Conservation (phyloP, 768 basidiomycete species). For the Pholiota molesta region DNA sequence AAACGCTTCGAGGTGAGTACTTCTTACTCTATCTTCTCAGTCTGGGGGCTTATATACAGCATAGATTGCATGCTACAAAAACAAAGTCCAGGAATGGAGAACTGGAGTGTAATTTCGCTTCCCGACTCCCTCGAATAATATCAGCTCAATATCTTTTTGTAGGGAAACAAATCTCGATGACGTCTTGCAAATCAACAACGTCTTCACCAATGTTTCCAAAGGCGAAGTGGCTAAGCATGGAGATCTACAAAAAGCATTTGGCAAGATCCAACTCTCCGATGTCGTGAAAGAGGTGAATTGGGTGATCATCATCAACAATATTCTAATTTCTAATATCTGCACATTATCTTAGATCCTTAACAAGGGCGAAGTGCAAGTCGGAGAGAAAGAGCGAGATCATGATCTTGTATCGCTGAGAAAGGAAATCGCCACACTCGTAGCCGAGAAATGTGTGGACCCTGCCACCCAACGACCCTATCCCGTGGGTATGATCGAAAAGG, state of each 20-base stretch:
- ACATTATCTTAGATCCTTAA: constrained; percentile 70
- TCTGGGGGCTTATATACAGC: constrained; percentile 8
- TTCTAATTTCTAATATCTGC: not conserved
- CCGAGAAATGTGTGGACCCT: constrained; percentile 96
- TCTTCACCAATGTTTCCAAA: constrained; percentile 96
- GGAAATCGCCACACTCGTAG: constrained; percentile 93
- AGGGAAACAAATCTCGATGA: constrained; percentile 95
- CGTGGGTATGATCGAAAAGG: constrained; percentile 96
- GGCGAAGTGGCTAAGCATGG: constrained; percentile 89
- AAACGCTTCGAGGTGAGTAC: constrained; percentile 89
- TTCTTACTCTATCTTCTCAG: not conserved
- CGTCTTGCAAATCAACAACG: constrained; percentile 94
- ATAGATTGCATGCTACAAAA: constrained; percentile 97
- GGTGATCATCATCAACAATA: no score
- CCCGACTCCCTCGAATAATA: not conserved
- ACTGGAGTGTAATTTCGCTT: constrained; percentile 74
- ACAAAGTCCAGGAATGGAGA: constrained; percentile 97
- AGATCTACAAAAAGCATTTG: constrained; percentile 92
- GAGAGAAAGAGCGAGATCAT: constrained; percentile 95
- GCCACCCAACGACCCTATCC: constrained; percentile 87
- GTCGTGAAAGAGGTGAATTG: constrained; percentile 77
- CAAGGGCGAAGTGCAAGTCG: constrained; percentile 96
- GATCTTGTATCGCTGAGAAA: constrained; percentile 78
- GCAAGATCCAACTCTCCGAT: constrained; percentile 67
- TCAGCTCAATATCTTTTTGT: not conserved